Conservation (phyloP, 257 asterid genomes). For the Solanum rostratum region DNA sequence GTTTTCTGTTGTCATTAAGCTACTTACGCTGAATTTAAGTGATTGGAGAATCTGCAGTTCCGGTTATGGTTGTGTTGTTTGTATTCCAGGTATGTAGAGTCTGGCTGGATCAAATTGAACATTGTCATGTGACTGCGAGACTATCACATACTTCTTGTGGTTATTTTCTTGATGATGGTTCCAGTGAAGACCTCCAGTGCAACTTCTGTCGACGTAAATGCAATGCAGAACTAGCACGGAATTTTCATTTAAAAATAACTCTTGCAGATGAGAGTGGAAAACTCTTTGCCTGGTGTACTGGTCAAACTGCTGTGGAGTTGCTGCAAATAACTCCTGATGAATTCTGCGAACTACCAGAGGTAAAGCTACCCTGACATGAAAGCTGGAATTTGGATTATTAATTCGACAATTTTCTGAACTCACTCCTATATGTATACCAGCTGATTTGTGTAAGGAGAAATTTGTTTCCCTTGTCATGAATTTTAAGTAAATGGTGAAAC, state of each 20-base stretch:
- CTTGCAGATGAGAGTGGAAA: slow-evolving; percentile 63
- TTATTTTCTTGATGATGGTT: slow-evolving; percentile 30
- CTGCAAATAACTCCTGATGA: slow-evolving; percentile 82
- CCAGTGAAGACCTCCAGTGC: slow-evolving; percentile 41
- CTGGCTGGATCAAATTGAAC: slow-evolving; percentile 70
- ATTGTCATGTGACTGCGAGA: slow-evolving; percentile 57
- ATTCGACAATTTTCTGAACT: neutral
- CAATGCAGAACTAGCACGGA: slow-evolving; percentile 41
- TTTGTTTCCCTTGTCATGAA: neutral
- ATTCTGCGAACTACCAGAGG: slow-evolving; percentile 72
- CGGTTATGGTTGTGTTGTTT: neutral
- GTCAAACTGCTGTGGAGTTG: slow-evolving; percentile 85
- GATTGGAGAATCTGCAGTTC: neutral
- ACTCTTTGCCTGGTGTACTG: slow-evolving; percentile 69
- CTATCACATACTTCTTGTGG: slow-evolving; percentile 61
- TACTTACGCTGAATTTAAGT: neutral
- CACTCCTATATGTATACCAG: neutral
- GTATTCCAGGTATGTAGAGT: slow-evolving; percentile 64
- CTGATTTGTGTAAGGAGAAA: neutral
- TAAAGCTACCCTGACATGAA: slow-evolving; percentile 9
- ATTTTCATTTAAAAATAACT: slow-evolving; percentile 51
- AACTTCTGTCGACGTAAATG: slow-evolving; percentile 46
- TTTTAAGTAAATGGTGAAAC: neutral
- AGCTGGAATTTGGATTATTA: neutral
- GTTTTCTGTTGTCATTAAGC: neutral